Conservation (phyloP, 2,329 filamentous ascomycete genomes). For the Xylariaceae sp. region DNA sequence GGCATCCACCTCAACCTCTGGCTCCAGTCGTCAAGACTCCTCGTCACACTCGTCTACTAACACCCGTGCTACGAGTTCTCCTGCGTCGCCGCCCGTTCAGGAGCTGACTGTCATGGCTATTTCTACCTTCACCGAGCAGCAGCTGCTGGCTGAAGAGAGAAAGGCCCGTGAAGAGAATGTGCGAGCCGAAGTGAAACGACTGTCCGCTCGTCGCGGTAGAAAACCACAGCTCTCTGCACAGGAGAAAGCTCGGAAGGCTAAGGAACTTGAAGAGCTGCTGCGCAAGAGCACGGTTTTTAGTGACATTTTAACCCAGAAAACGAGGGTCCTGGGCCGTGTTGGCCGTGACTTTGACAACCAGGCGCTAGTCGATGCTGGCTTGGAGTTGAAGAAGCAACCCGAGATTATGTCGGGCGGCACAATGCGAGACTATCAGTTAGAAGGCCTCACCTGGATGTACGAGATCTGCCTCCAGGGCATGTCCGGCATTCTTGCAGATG, state of each 20-base stretch:
- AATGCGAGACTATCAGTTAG: slow-evolving; percentile 91
- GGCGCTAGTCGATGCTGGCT: slow-evolving; percentile 56
- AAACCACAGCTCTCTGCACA: slow-evolving; percentile 45
- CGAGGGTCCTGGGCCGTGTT: slow-evolving; percentile 56
- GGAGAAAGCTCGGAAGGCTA: slow-evolving; percentile 54
- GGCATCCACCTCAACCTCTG: slow-evolving; percentile 20
- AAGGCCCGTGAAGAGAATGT: slow-evolving; percentile 45
- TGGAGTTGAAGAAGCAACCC: slow-evolving; percentile 80
- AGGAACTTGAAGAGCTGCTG: slow-evolving; percentile 54
- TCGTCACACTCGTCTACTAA: slow-evolving; percentile 17
- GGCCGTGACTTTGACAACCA: slow-evolving; percentile 57
- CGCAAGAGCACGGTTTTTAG: slow-evolving; percentile 56
- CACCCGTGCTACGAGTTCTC: slow-evolving; percentile 16
- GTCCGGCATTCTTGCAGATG: slow-evolving; percentile 86
- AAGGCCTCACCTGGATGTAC: slow-evolving; percentile 93
- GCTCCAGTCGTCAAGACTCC: slow-evolving; percentile 15
- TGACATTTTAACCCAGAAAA: slow-evolving; percentile 59
- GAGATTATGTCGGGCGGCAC: slow-evolving; percentile 77
- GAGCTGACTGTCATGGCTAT: slow-evolving; percentile 24
- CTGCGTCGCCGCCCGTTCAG: slow-evolving; percentile 24
- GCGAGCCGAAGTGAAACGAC: slow-evolving; percentile 42
- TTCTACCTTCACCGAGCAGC: slow-evolving; percentile 29
- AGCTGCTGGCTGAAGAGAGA: slow-evolving; percentile 40
- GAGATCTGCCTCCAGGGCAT: slow-evolving; percentile 75
- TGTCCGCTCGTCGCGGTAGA: slow-evolving; percentile 37